A percentile compares a stretch with the other conserved stretches of the same genome.
These are phyloP conservation scores for Ophiostoma himal-ulmi DNA, from an alignment of 2,329 filamentous ascomycete genomes.

Conservation along the genomic window DNA sequence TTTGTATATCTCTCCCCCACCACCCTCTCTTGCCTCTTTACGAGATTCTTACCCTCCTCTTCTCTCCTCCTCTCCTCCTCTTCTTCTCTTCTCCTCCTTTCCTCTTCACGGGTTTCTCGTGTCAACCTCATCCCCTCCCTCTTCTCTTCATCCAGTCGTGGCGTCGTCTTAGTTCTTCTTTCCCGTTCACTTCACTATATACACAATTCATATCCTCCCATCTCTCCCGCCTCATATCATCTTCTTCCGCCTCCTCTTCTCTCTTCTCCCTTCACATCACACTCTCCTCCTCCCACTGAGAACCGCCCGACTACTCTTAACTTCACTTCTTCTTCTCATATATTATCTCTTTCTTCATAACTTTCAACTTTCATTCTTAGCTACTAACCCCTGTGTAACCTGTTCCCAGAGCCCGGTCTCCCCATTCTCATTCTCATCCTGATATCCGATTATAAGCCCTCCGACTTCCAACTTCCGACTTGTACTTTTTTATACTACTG, in stretches of 20 bases:
- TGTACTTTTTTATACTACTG: neutral
- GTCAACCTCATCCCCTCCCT: slow-evolving; percentile 39
- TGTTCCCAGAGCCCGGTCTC: slow-evolving; percentile 7
- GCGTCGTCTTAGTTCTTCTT: slow-evolving; percentile 37
- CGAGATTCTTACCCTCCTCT: slow-evolving; percentile 38
- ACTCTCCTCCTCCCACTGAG: slow-evolving; percentile 14
- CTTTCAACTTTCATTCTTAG: neutral
- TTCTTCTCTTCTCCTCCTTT: slow-evolving; percentile 37
- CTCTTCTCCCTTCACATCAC: neutral
- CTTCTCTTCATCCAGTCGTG: slow-evolving; percentile 53
- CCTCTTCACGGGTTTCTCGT: slow-evolving; percentile 47
- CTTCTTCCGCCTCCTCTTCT: neutral
- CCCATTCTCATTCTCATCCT: slow-evolving; percentile 3
- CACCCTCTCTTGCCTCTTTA: slow-evolving; percentile 36
- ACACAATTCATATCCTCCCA: neutral
- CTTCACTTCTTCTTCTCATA: neutral
- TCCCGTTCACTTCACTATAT: slow-evolving; percentile 13
- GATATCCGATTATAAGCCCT: neutral
- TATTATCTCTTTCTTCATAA: neutral
- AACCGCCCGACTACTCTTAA: slow-evolving; percentile 25
- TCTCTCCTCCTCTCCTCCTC: neutral
- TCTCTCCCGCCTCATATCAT: slow-evolving; percentile 13
- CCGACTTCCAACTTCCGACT: neutral
- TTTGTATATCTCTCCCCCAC: slow-evolving; percentile 46
- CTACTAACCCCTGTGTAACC: slow-evolving; percentile 17